phyloP scores from a whole-genome alignment of 2,329 filamentous ascomycete species.

The Onygenales sp. region DNA sequence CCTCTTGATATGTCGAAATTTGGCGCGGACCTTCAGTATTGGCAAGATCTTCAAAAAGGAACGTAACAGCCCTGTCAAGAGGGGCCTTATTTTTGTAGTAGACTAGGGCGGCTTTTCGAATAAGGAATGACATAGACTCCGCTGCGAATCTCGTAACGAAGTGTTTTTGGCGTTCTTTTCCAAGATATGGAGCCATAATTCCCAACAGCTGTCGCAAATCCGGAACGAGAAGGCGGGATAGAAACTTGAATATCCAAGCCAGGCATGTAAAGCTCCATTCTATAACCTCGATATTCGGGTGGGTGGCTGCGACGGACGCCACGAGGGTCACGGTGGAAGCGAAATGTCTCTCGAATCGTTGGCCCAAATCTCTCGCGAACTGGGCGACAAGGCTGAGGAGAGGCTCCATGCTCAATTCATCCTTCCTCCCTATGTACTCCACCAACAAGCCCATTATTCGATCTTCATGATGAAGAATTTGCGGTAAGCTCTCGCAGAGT shows the following conservation, averaged over 20 bases:
- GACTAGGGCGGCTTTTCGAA: conserved; percentile 75
- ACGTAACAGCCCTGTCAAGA: conserved; percentile 59
- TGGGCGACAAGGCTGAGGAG: conserved; percentile 80
- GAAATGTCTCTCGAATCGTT: conserved; percentile 82
- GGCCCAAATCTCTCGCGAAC: conserved; percentile 87
- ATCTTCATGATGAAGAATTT: conserved; percentile 84
- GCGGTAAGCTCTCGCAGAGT: conserved; percentile 79
- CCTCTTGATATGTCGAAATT: conserved; percentile 62
- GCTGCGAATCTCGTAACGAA: conserved; percentile 89
- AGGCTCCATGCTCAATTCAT: conserved; percentile 74
- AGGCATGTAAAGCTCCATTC: conserved; percentile 95
- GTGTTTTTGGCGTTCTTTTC: conserved; percentile 68
- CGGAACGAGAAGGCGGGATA: conserved; percentile 75
- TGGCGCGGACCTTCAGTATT: conserved; percentile 24
- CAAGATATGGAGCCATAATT: conserved; percentile 74
- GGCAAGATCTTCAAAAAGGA: conserved; percentile 60
- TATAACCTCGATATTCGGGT: conserved; percentile 76
- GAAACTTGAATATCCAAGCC: conserved; percentile 94
- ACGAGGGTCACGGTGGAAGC: conserved; percentile 64
- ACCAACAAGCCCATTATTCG: conserved; percentile 71
- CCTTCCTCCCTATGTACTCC: conserved; percentile 65
- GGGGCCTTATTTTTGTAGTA: conserved; percentile 64
- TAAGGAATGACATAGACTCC: conserved; percentile 86
- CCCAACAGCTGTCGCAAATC: conserved; percentile 78
- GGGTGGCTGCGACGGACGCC: conserved; percentile 65